Base-by-base conservation (phyloP, 192 early-diverging fungal genomes). In the Dissophora globulifera region DNA sequence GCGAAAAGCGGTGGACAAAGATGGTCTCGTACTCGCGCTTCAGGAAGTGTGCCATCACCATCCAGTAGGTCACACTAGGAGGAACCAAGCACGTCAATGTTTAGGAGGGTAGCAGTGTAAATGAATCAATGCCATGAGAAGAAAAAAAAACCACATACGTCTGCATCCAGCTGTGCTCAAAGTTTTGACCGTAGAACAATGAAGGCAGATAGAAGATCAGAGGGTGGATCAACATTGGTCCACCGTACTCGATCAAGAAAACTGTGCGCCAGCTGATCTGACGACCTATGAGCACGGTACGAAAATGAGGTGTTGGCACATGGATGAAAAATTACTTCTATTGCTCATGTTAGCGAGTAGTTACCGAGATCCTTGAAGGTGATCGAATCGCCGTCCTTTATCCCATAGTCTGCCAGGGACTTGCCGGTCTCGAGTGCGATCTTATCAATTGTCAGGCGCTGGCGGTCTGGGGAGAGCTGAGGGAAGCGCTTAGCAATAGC, bases 251-350 rank as follows among this genome's bases (percentile, higher is more conserved):
- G 57, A 97, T 88, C 67, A 94, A 82, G 67, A 97, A 98, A 45
- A 97, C 95, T n/a, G 92, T 93, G 56, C 85, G 84, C 96, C 96
- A 98, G 58, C 94, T 91, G 56, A 97, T 91, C 79, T 98, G 96
- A 11, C 93, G 93, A 13, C 94, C 90, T 81, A 49, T 46, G 25
- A 12, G 17, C n/a, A n/a, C n/a, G n/a, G n/a, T n/a, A n/a, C n/a
- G n/a, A n/a, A n/a, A n/a, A n/a, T n/a, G n/a, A n/a, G n/a, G n/a
- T n/a, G n/a, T n/a, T n/a, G n/a, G n/a, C n/a, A n/a, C n/a, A n/a
- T n/a, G n/a, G n/a, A n/a, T n/a, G n/a, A n/a, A n/a, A n/a, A n/a
- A n/a, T n/a, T n/a, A n/a, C n/a, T n/a, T n/a, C n/a, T n/a, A n/a
- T n/a, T n/a, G n/a, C n/a, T n/a, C n/a, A n/a, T n/a, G n/a, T n/a